Percentiles rank a stretch among this genome's conserved stretches.
Conservation (phyloP, 2,329 filamentous ascomycete species). For the Lasiodiplodia sp. region DNA sequence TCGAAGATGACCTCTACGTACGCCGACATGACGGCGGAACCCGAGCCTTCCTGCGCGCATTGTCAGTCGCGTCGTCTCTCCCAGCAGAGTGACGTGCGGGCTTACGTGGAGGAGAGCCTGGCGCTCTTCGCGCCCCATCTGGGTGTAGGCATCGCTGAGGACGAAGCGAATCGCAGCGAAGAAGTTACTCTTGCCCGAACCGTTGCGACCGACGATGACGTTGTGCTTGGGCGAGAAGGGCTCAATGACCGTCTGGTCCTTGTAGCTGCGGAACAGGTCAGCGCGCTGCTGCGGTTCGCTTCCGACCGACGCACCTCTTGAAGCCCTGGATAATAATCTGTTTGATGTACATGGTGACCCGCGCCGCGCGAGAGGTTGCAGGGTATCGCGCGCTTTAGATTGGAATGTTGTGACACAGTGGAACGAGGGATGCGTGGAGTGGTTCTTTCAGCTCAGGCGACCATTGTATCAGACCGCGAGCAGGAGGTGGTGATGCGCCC, state of each 20-base stretch:
- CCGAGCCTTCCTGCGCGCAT: slow-evolving; percentile 77
- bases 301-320: slow-evolving; percentile 74
- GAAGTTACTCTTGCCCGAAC: slow-evolving; percentile 99
- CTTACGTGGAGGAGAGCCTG: slow-evolving; percentile 86
- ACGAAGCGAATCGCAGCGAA: slow-evolving; percentile 99
- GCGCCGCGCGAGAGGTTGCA: slow-evolving; percentile 1
- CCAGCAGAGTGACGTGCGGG: neutral
- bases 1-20: slow-evolving; percentile 99
- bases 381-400: slow-evolving; percentile 11
- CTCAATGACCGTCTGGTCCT: slow-evolving; percentile 98
- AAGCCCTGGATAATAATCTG: slow-evolving; percentile 99
- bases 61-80: neutral
- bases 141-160: slow-evolving; percentile 94
- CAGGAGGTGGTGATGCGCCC: slow-evolving; percentile 7
- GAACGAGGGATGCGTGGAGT: neutral
- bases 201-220: slow-evolving; percentile 98
- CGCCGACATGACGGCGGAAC: slow-evolving; percentile 98
- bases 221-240: slow-evolving; percentile 98
- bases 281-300: neutral
- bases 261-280: slow-evolving; percentile 73
- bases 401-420: neutral
- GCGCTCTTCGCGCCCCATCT: slow-evolving; percentile 94
- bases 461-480: slow-evolving; percentile 17
- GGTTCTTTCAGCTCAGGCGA: slow-evolving; percentile 7
- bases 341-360: slow-evolving; percentile 88